phyloP scores from a whole-genome alignment of 805 yeast species.

The Cyberlindnera galapagoensis region DNA sequence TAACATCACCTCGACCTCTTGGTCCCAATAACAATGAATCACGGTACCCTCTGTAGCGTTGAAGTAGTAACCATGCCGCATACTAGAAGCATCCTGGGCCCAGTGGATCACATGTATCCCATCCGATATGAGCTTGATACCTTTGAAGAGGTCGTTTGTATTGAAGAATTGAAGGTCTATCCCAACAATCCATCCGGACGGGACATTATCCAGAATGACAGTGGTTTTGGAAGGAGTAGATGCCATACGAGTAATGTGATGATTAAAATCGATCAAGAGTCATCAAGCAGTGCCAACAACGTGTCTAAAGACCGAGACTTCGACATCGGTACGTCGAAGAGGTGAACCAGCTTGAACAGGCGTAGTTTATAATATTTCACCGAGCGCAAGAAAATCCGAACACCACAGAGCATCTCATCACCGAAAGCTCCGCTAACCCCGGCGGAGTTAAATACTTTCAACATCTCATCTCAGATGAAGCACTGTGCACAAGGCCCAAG shows the following conservation, averaged over 20 bases:
- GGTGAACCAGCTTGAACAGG: too few relatives aligned
- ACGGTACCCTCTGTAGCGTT: constrained; percentile 30
- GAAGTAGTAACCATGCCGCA: constrained; percentile 35
- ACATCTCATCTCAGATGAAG: too few relatives aligned
- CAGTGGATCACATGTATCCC: constrained; percentile 55
- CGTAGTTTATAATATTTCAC: too few relatives aligned
- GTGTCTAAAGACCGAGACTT: too few relatives aligned
- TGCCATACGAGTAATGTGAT: constrained; percentile 10
- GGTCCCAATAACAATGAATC: constrained; percentile 32
- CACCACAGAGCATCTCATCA: too few relatives aligned
- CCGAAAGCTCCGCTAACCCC: too few relatives aligned
- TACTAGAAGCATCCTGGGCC: constrained; percentile 31
- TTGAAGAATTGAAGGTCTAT: constrained; percentile 45
- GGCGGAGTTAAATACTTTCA: too few relatives aligned
- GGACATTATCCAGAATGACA: constrained; percentile 26
- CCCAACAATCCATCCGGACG: constrained; percentile 34
- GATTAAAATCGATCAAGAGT: too few relatives aligned
- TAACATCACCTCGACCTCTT: constrained; percentile 26
- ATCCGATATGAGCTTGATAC: constrained; percentile 42
- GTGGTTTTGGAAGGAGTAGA: constrained; percentile 24
- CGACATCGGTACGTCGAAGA: too few relatives aligned
- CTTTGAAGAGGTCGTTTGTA: constrained; percentile 33
- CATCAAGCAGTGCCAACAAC: too few relatives aligned
- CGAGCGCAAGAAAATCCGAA: too few relatives aligned
- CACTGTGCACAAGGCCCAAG: too few relatives aligned